phyloP scores from a whole-genome alignment of 139 green algal genomes.

The Volvox reticuliferus region DNA sequence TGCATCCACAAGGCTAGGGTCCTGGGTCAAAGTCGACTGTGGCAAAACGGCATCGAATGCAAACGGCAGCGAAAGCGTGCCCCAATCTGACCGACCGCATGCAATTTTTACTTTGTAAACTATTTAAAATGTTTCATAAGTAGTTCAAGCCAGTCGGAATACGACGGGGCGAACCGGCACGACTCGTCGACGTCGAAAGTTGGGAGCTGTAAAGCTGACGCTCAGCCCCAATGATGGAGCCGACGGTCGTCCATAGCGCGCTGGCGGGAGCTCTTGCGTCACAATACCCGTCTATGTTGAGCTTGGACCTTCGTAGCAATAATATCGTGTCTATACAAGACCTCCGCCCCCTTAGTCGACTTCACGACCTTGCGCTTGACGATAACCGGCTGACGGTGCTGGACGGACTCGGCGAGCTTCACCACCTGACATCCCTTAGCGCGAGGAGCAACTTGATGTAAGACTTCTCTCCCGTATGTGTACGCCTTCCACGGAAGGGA shows the following conservation, averaged over 20 bases:
- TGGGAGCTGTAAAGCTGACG: background rate
- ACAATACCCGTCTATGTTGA: constrained; percentile 13
- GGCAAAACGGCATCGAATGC: too few relatives aligned
- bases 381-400: background rate
- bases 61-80: too few relatives aligned
- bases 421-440: background rate
- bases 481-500: too few relatives aligned
- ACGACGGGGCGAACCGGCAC: too few relatives aligned
- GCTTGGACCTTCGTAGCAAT: constrained; percentile 27
- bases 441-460: constrained; percentile 21
- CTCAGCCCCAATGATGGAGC: background rate
- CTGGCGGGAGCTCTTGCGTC: background rate
- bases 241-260: background rate
- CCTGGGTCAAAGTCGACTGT: too few relatives aligned
- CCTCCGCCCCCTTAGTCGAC: background rate
- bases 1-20: too few relatives aligned
- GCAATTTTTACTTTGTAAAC: too few relatives aligned
- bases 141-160: too few relatives aligned
- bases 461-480: background rate
- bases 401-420: background rate
- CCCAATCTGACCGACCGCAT: too few relatives aligned
- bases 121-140: too few relatives aligned
- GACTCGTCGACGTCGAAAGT: too few relatives aligned
- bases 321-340: background rate
- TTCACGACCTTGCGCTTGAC: background rate